These are phyloP conservation scores for Saccharomycopsis malanga DNA, from an alignment of 805 yeast genomes.

Conservation along the genomic window DNA sequence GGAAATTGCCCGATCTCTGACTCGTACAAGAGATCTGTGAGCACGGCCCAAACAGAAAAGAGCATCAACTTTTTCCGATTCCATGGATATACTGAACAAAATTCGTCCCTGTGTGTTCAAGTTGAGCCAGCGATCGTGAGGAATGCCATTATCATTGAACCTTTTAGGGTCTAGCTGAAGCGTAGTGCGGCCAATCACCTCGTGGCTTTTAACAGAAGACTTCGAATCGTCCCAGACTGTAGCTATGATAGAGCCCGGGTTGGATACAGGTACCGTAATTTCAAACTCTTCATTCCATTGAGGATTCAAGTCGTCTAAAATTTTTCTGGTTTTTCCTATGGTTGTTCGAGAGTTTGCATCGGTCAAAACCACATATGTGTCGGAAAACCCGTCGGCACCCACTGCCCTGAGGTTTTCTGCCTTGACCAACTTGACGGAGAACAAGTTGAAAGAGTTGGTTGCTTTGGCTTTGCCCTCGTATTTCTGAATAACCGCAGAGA, in stretches of 20 bases:
- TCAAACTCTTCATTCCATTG: slow-evolving; percentile 88
- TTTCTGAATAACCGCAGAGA: slow-evolving; percentile 36
- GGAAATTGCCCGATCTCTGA: slow-evolving; percentile 60
- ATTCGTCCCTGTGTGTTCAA: slow-evolving; percentile 65
- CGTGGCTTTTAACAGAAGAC: slow-evolving; percentile 42
- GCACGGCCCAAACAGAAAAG: slow-evolving; percentile 75
- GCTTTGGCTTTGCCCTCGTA: slow-evolving; percentile 31
- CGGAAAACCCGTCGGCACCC: slow-evolving; percentile 40
- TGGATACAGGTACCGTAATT: slow-evolving; percentile 33
- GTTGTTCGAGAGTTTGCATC: slow-evolving; percentile 49
- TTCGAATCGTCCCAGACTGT: slow-evolving; percentile 64
- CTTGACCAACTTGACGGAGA: slow-evolving; percentile 52
- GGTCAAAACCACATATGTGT: slow-evolving; percentile 55
- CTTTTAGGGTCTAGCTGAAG: slow-evolving; percentile 55
- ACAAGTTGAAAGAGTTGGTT: slow-evolving; percentile 41
- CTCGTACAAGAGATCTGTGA: slow-evolving; percentile 53
- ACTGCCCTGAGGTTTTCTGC: slow-evolving; percentile 55
- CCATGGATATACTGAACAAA: slow-evolving; percentile 62
- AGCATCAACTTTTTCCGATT: slow-evolving; percentile 74
- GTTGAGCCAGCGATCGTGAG: slow-evolving; percentile 52
- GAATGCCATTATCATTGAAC: slow-evolving; percentile 61
- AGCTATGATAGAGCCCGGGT: slow-evolving; percentile 43
- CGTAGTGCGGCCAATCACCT: slow-evolving; percentile 58
- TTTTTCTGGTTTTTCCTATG: slow-evolving; percentile 62
- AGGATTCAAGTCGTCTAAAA: slow-evolving; percentile 58